These are phyloP conservation scores for Epichloe glyceriae DNA, from an alignment of 2,329 filamentous ascomycete species.

Conservation along the genomic window DNA sequence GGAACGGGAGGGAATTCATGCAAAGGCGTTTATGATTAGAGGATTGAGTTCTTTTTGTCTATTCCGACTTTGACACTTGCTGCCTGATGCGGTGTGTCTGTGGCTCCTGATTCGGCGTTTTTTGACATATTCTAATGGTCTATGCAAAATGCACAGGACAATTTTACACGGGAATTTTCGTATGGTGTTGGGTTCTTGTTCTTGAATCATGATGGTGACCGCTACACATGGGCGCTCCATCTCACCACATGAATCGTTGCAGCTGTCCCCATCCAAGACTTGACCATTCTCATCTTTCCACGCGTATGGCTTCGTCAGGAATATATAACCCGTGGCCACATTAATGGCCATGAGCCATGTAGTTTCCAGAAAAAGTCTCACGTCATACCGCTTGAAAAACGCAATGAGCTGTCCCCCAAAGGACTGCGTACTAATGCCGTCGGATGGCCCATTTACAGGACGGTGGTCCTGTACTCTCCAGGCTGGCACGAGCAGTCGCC, in stretches of 20 bases:
- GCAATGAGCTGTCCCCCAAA: neutral
- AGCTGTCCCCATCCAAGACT: conserved; percentile 38
- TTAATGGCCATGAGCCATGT: conserved; percentile 57
- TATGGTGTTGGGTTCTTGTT: neutral
- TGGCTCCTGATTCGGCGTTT: neutral
- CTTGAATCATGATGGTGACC: neutral
- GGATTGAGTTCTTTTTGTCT: neutral
- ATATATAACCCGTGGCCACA: conserved; percentile 53
- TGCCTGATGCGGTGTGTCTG: neutral
- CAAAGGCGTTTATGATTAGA: conserved; percentile 1
- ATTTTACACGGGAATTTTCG: neutral
- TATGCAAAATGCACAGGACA: neutral
- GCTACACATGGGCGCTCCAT: too few relatives aligned
- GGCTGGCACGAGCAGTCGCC: conserved; percentile 65
- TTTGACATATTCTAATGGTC: neutral
- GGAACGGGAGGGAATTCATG: neutral
- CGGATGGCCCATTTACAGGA: neutral
- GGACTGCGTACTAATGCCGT: neutral
- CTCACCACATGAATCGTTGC: conserved; percentile 75
- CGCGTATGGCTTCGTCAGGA: conserved; percentile 52
- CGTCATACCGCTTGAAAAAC: conserved; percentile 20
- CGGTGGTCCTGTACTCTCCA: conserved; percentile 19
- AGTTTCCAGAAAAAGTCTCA: conserved; percentile 48
- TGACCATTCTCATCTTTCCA: conserved; percentile 46
- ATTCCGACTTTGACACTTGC: neutral